Base-by-base conservation (phyloP, 441 rosid genomes). In the Euphorbia schlechtendalii region DNA sequence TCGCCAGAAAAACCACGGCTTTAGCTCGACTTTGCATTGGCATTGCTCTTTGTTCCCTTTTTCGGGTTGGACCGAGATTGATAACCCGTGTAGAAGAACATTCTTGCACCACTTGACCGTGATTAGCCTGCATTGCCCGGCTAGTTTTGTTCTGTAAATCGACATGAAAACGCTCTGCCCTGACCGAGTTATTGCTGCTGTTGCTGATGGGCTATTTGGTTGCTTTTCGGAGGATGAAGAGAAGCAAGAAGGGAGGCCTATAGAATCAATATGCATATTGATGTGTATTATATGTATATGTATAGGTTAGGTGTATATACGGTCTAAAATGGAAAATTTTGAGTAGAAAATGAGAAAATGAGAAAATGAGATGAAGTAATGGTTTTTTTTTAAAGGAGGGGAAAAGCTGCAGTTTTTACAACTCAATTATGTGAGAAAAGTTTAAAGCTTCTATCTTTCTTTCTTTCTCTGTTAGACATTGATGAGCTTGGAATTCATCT, bases 1-100 rank as follows among this genome's bases (percentile, higher is more conserved):
- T 73, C 87, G 85, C 97, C 97, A 90, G 66, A 90, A 93, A 65
- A 76, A 82, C 98, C 97, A 90, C 17, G 92, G 95, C 81, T 88
- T 93, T 34, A 88, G 78, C 67, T 93, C 96, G 30, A 88, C 76
- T 63, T 88, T 93, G 81, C 94, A 90, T 32, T 74, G 78, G 28
- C 82, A 72, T 25, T 76, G 79, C 20, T 83, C 82, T 12, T 78
- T 45, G 7, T 32, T 75, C 24, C 81, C 82, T 7, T 73, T 49
- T 14, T 81, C 65, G 20, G 85, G 81, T 59, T 81, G 79, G 41
- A 93, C 86, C 25, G 91, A 83, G 66, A 93, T 76, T 12, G 87
- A 90, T 7, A 90, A 81, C 38, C 91, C 90, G 59, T 87, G 96
- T 8, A 88, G 79, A 76, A 90, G 56, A 68, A 82, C 73, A 66